These are phyloP conservation scores for Dispira parvispora DNA, from an alignment of 192 early-diverging fungal genomes.

Conservation along the genomic window DNA sequence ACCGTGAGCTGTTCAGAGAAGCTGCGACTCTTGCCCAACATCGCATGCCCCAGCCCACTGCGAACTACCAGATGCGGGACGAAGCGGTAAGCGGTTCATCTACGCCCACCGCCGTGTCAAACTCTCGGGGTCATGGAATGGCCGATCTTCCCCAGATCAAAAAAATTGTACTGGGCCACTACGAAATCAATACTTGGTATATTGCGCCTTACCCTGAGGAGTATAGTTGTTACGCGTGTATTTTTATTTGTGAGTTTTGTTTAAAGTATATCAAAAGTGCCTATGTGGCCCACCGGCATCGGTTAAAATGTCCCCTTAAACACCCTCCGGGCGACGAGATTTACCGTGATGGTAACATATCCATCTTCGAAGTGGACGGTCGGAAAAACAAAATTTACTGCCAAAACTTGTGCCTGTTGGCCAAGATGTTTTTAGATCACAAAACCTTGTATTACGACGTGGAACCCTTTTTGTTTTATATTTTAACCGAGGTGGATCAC, in stretches of 20 bases:
- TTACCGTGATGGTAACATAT: slow-evolving; percentile 73
- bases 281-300: slow-evolving; percentile 65
- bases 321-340: slow-evolving; percentile 97
- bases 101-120: background rate
- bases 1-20: slow-evolving; percentile 33
- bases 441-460: slow-evolving; percentile 97
- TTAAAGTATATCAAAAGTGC: slow-evolving; percentile 93
- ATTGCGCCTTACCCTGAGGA: slow-evolving; percentile 92
- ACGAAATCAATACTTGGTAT: slow-evolving; percentile 87
- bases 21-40: slow-evolving; percentile 24
- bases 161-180: slow-evolving; percentile 64
- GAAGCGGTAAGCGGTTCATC: background rate
- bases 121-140: background rate
- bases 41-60: background rate
- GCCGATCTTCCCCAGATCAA: slow-evolving; percentile 29
- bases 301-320: slow-evolving; percentile 57
- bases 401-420: slow-evolving; percentile 89
- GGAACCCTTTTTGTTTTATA: slow-evolving; percentile 93
- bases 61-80: background rate
- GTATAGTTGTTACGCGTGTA: slow-evolving; percentile 57
- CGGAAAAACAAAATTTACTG: slow-evolving; percentile 95
- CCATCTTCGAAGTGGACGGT: slow-evolving; percentile 94
- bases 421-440: slow-evolving; percentile 94
- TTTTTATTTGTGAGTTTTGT: slow-evolving; percentile 95
- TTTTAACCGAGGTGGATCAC: slow-evolving; percentile 71